These are phyloP conservation scores for Cryphonectria japonica DNA, from an alignment of 2,329 filamentous ascomycete species.

Conservation along the genomic window DNA sequence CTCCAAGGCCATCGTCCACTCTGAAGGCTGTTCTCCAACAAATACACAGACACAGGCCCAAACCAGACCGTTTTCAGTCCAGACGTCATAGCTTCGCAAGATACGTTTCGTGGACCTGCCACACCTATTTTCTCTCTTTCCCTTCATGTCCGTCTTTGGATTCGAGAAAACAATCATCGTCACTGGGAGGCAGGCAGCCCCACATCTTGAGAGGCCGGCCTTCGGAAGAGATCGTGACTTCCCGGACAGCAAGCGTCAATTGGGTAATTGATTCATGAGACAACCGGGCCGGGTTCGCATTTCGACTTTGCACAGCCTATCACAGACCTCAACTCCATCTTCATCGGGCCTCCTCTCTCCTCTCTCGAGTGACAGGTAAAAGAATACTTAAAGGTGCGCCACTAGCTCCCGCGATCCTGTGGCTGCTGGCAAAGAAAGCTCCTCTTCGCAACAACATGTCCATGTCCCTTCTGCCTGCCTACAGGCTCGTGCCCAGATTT, in stretches of 20 bases:
- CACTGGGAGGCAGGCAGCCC: neutral
- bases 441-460: slow-evolving; percentile 33
- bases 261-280: slow-evolving; percentile 25
- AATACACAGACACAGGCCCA: too few species aligned
- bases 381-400: slow-evolving; percentile 7
- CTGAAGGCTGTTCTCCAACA: too few species aligned
- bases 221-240: slow-evolving; percentile 7
- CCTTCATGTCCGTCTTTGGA: neutral
- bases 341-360: slow-evolving; percentile 1
- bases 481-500: slow-evolving; percentile 32
- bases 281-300: slow-evolving; percentile 25
- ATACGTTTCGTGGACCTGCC: neutral
- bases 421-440: slow-evolving; percentile 14
- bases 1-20: neutral
- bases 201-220: slow-evolving; percentile 9
- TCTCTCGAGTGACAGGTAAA: neutral
- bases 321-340: neutral
- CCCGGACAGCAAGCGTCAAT: slow-evolving; percentile 2
- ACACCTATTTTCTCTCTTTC: neutral
- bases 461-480: slow-evolving; percentile 31
- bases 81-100: neutral
- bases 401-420: slow-evolving; percentile 3
- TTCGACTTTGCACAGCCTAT: slow-evolving; percentile 21
- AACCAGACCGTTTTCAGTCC: neutral
- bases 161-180: neutral